These are phyloP conservation scores for Aspergillus aculeatinus DNA, from an alignment of 2,329 filamentous ascomycete genomes.

Conservation along the genomic window DNA sequence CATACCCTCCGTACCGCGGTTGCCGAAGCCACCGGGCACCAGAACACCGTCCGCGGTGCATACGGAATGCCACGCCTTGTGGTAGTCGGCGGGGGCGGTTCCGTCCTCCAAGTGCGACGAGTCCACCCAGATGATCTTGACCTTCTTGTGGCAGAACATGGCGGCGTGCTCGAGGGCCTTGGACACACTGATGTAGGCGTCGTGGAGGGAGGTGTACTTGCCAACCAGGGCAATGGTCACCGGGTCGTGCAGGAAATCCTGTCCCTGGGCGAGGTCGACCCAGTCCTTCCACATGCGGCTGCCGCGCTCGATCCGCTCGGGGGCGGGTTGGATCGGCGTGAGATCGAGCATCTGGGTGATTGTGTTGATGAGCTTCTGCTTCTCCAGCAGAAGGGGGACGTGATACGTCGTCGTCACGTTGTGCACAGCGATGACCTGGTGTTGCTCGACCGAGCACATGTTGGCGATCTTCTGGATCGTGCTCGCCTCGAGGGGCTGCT, in stretches of 20 bases:
- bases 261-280: constrained; percentile 67
- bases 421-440: constrained; percentile 83
- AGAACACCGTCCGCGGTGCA: constrained; percentile 60
- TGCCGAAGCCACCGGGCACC: constrained; percentile 74
- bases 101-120: constrained; percentile 76
- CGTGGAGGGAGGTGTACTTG: constrained; percentile 82
- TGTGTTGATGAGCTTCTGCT: constrained; percentile 72
- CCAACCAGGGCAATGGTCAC: constrained; percentile 86
- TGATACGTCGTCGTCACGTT: constrained; percentile 92
- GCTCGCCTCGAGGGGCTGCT: constrained; percentile 67
- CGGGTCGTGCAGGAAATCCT: constrained; percentile 65
- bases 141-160: constrained; percentile 78
- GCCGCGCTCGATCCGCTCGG: constrained; percentile 61
- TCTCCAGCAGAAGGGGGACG: constrained; percentile 84
- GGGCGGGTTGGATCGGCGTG: constrained; percentile 55
- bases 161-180: constrained; percentile 89
- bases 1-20: constrained; percentile 85
- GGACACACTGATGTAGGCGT: constrained; percentile 79
- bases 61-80: constrained; percentile 82
- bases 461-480: constrained; percentile 86
- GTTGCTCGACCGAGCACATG: constrained; percentile 80
- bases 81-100: constrained; percentile 66
- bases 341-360: constrained; percentile 67
- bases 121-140: constrained; percentile 82
- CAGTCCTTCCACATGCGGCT: constrained; percentile 73